Base-by-base conservation (phyloP, 1,284 basidiomycete genomes). In the Melampsora medusae region DNA sequence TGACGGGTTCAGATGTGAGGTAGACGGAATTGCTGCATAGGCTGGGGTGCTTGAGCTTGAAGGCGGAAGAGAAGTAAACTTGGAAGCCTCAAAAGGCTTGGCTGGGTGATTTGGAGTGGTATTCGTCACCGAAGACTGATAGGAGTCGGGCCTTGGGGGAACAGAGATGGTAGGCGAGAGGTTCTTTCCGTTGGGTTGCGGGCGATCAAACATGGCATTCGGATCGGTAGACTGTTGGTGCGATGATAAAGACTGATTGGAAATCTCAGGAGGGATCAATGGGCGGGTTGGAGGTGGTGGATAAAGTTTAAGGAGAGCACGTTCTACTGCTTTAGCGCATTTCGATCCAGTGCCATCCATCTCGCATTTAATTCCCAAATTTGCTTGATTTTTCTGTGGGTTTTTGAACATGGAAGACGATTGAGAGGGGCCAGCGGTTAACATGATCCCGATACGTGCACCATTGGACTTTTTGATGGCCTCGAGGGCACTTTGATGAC, bases 281-380 rank as follows among this genome's bases (percentile, higher is more conserved):
- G 82, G 53, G 80, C 42, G 22, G 17, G 49, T 59, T 10, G 48
- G 74, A 46, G 59, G 61, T 38, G 75, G 77, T 22, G 49, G 68
- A 35, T 68, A 72, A 42, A 60, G 69, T 53, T 67, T 53, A n/a
- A 31, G 33, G 46, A 53, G 28, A 35, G 65, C 17, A n/a, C 73
- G 17, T 16, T 31, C 64, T 7, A 74, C 65, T 1, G 84, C 83
- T 60, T 82, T 81, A 35, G 81, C 81, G 60, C 84, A 82, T 50
- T 82, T 79, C 53, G 81, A 77, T 0, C 85, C 83, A 31, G 85
- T 82, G 12, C 83, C 83, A 79, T 87, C 86, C 42, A 81, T 67
- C 60, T 75, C 78, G 77, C 79, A 77, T 62, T 78, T n/a, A 85
- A 83, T 74, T 35, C 72, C 72, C 31, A 38, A 56, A 42, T 74